These are phyloP conservation scores for Terfezia boudieri DNA, from an alignment of 495 filamentous ascomycete species.

Conservation along the genomic window DNA sequence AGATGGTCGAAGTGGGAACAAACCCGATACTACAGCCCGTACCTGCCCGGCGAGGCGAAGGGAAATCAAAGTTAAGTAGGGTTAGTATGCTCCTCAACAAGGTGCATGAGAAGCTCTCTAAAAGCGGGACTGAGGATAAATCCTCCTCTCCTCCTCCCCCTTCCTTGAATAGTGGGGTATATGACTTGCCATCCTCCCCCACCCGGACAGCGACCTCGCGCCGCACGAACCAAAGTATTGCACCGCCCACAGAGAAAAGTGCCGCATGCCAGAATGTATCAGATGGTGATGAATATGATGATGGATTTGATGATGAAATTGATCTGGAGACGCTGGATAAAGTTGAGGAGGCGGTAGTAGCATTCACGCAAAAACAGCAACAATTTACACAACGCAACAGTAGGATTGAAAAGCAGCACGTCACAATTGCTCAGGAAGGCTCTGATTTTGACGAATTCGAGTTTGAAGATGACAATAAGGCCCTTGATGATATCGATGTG, in stretches of 20 bases:
- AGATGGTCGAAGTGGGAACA: constrained; percentile 1
- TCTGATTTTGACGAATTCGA: constrained; percentile 38
- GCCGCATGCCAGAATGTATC: background rate
- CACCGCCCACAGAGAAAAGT: background rate
- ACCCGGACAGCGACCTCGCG: background rate
- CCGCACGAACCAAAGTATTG: background rate
- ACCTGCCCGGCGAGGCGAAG: background rate
- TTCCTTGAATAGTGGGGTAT: background rate
- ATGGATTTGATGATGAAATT: constrained; percentile 28
- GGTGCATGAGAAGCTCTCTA: background rate
- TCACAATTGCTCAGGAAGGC: constrained; percentile 11
- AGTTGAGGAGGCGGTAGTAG: constrained; percentile 19
- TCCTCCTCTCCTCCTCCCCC: background rate
- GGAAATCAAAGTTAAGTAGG: background rate
- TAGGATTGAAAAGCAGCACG: background rate
- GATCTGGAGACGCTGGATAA: constrained; percentile 32
- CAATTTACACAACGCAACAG: background rate
- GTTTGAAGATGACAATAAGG: constrained; percentile 27
- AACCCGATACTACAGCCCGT: too few relatives aligned
- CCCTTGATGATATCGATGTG: constrained; percentile 33
- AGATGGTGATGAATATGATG: constrained; percentile 28
- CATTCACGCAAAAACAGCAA: background rate
- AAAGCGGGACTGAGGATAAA: background rate
- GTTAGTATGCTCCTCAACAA: background rate
- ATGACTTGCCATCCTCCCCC: background rate